phyloP scores from a whole-genome alignment of 129 eudicot genomes.

The Heracleum sosnowskyi region DNA sequence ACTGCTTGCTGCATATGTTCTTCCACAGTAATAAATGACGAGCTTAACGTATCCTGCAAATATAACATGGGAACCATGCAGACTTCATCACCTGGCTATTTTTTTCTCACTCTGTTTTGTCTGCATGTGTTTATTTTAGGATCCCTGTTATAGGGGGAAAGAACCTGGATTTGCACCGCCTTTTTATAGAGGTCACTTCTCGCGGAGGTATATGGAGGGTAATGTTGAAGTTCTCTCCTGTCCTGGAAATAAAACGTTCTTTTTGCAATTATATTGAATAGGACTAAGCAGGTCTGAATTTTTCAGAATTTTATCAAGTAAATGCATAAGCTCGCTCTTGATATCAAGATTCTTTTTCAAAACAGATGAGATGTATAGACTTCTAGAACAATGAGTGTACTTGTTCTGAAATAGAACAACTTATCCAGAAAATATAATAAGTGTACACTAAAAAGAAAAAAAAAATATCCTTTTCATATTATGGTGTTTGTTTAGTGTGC shows the following conservation, averaged over 20 bases:
- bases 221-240: slow-evolving; percentile 10
- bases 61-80: neutral
- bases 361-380: neutral
- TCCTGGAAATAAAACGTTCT: neutral
- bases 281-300: neutral
- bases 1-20: neutral
- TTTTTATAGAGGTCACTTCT: slow-evolving; percentile 78
- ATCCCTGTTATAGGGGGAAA: slow-evolving; percentile 77
- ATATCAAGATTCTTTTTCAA: neutral
- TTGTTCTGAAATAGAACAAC: neutral
- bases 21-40: neutral
- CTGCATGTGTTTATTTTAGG: slow-evolving; percentile 36
- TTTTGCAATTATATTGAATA: neutral
- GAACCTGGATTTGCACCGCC: slow-evolving; percentile 68
- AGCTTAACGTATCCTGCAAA: neutral
- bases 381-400: neutral
- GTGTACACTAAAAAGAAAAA: neutral
- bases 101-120: neutral
- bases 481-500: neutral
- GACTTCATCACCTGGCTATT: neutral
- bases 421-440: too few species aligned
- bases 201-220: slow-evolving; percentile 85
- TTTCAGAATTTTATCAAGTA: neutral
- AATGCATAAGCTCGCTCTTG: neutral
- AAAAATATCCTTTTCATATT: neutral